Conservation (phyloP, 1,284 basidiomycete genomes). For the Sporisorium scitamineum region DNA sequence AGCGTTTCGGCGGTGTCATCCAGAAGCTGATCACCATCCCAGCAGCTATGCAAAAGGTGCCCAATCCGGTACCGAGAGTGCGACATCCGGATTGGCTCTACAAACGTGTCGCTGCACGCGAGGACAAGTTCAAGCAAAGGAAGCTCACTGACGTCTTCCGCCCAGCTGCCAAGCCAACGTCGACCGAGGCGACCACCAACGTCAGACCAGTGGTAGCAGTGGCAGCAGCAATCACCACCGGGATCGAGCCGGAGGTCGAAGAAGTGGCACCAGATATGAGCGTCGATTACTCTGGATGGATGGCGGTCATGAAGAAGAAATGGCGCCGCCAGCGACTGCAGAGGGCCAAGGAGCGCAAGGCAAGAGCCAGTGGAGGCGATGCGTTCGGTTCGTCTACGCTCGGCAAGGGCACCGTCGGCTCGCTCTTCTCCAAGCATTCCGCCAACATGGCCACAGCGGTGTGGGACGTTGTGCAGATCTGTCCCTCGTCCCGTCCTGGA, state of each 20-base stretch:
- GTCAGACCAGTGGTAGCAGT: slow-evolving; percentile 15
- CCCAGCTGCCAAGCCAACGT: slow-evolving; percentile 63
- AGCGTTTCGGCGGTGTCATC: slow-evolving; percentile 95
- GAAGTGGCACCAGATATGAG: slow-evolving; percentile 62
- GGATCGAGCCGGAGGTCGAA: slow-evolving; percentile 36
- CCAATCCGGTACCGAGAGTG: slow-evolving; percentile 95
- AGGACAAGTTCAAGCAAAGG: slow-evolving; percentile 98
- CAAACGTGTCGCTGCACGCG: slow-evolving; percentile 85
- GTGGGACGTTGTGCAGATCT: slow-evolving; percentile 95
- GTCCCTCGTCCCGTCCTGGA: slow-evolving; percentile 80
- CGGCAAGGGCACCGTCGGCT: slow-evolving; percentile 67
- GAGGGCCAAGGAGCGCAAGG: slow-evolving; percentile 70
- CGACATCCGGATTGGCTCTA: slow-evolving; percentile 98
- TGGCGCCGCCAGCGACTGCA: slow-evolving; percentile 78
- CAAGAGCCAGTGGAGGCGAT: slow-evolving; percentile 19
- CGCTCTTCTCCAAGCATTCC: slow-evolving; percentile 82
- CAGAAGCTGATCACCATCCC: slow-evolving; percentile 99
- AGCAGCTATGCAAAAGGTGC: slow-evolving; percentile 95
- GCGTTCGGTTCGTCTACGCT: slow-evolving; percentile 18
- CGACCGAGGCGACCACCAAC: slow-evolving; percentile 17
- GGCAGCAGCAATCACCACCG: slow-evolving; percentile 22
- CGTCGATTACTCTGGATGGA: slow-evolving; percentile 81
- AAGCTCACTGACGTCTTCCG: slow-evolving; percentile 96
- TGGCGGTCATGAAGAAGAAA: slow-evolving; percentile 81
- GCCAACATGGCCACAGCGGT: slow-evolving; percentile 77